Percentiles rank a stretch among this genome's conserved stretches.
phyloP scores from a whole-genome alignment of 805 yeast species.

The Hanseniaspora mollemarum region DNA sequence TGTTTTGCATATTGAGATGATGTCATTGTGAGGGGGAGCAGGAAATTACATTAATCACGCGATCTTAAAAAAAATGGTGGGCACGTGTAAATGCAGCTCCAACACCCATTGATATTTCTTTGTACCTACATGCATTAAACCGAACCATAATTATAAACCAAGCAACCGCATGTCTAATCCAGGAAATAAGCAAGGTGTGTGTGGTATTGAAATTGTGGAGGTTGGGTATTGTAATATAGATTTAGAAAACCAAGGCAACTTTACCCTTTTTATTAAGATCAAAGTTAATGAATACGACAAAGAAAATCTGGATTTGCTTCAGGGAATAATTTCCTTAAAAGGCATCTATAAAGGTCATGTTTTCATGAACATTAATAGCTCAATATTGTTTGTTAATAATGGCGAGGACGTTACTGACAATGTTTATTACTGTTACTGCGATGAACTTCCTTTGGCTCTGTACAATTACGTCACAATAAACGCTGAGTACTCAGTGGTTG shows the following conservation, averaged over 20 bases:
- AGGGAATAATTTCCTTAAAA: constrained; percentile 7
- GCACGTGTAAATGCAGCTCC: no score
- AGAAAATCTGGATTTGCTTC: neutral
- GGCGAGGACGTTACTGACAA: neutral
- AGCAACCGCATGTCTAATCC: no score
- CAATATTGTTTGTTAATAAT: constrained; percentile 4
- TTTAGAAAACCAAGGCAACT: neutral
- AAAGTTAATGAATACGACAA: neutral
- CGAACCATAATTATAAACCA: no score
- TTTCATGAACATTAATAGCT: neutral
- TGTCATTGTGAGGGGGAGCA: no score
- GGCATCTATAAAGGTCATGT: neutral
- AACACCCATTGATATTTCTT: no score
- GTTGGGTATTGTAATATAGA: neutral
- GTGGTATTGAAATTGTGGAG: neutral
- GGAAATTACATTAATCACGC: no score
- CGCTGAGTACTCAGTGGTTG: neutral
- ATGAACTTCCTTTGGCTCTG: neutral
- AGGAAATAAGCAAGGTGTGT: no score
- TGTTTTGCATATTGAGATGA: no score
- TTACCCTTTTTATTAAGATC: neutral
- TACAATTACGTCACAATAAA: constrained; percentile 3
- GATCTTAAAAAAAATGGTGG: no score
- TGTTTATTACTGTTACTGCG: neutral
- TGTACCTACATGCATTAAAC: no score